Base-by-base conservation (phyloP, 768 basidiomycete species). In the Boletus rufocinnamomeus region DNA sequence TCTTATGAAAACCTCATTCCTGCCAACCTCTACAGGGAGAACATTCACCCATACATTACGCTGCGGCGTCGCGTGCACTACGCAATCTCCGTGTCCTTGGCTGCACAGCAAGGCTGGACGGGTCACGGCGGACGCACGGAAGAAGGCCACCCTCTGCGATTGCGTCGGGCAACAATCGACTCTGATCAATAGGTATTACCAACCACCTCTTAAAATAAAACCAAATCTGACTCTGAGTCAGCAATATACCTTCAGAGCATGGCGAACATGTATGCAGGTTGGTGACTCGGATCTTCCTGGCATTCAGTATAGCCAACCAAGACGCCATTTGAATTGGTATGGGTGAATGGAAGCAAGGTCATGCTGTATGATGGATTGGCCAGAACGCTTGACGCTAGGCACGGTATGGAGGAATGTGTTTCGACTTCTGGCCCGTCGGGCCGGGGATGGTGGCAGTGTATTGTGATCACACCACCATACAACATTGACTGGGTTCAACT, bases 271-370 rank as follows among this genome's bases (percentile, higher is more conserved):
- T 17, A 28, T 23, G 23, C n/a, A n/a, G n/a, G n/a, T 46, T 45
- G 52, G 55, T 23, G 13, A 52, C 17, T 14, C 37, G 37, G 37
- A 28, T 16, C 43, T 55, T 46, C 44, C 19, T 54, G 19, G 25
- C 40, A 28, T 6, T n/a, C 25, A n/a, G 28, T 23, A 23, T 27
- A 34, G 37, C 32, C 37, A 43, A 63, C 40, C 40, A 40, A 34
- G 40, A 27, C 52, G 43, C 13, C 45, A 57, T 54, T 68, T 56
- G 47, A 69, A 63, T 66, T 59, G 61, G 63, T 45, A 57, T 49
- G 54, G n/a, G 30, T 37, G 45, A 37, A 10, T 44, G 44, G 50
- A 47, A 27, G 47, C 50, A 28, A 41, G 11, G 40, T n/a, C 60
- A 59, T 47, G 61, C 57, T 60, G 53, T 59, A 32, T 27, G 19